Evolutionary conservation across 208 protist genomes (phyloP), one percentile per base, ranked within the genome.

Genomic region (Wallacemonas collosoma): DNA sequence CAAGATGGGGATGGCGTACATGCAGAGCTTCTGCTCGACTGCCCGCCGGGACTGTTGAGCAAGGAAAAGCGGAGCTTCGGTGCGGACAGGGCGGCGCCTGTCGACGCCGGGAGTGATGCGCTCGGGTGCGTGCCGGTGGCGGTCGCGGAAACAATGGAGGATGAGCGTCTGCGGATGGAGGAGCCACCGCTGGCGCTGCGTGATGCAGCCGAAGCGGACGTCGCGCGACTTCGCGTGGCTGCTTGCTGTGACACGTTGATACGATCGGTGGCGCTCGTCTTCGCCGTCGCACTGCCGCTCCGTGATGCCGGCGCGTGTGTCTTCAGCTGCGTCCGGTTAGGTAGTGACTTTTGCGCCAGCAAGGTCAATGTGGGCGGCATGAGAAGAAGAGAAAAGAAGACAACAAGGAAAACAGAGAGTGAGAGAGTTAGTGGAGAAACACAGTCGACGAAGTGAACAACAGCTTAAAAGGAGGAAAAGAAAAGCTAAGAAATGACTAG

Each of bases 371-470:
- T 50, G 45, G 45, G 6, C 8, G 45, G 45, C 45, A 50, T 50
- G 45, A 50, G 67, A 47, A 4, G 51, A 66, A 14, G 62, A 58
- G 64, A 2, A 81, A 41, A 40, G 68, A 61, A 61, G 67, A 47
- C 5, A 60, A 66, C n/a, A 68, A 58, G 64, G 4, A 81, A 41
- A 40, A 44, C 5, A 14, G 62, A 76, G 26, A 69, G 38, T 69
- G 39, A 65, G 38, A 51, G 48, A 54, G 26, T 26, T 26, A 26
- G 26, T 26, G 26, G 26, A 54, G 51, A 60, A 48, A 43, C 26
- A 26, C 26, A 26, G 26, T 26, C 26, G 26, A 54, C 62, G 36
- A 35, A 70, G 48, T 8, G 11, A 35, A 35, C 7, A 11, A 75
- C 38, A 39, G 41, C 0, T 35, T 26, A 9, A 8, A 4, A 39